Conservation (phyloP, 441 rosid genomes). For the Cnidoscolus chayamansa region DNA sequence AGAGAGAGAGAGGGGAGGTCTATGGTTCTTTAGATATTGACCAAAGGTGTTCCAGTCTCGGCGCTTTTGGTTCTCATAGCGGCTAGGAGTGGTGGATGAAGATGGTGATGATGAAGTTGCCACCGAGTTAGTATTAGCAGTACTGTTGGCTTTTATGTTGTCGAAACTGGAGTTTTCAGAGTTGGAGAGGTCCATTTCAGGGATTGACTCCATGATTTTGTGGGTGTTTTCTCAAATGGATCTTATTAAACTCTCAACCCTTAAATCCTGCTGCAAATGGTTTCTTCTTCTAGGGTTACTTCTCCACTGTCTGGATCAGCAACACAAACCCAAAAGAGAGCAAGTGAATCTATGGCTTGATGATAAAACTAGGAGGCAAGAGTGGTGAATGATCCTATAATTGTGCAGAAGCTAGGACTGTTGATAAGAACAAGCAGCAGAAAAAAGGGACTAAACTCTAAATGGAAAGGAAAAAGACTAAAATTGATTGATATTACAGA, state of each 20-base stretch:
- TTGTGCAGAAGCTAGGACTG: neutral
- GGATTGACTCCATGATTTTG: conserved; percentile 36
- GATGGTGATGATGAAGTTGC: conserved; percentile 25
- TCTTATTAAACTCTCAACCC: neutral
- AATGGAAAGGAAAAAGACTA: neutral
- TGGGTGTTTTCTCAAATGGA: conserved; percentile 1
- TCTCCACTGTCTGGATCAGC: too few species aligned
- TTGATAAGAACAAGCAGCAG: conserved; percentile 8
- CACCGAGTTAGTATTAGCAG: conserved; percentile 1
- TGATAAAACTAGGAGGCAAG: too few species aligned
- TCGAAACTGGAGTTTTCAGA: conserved; percentile 23
- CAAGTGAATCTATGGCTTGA: neutral
- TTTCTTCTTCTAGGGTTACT: neutral
- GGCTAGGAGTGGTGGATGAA: conserved; percentile 41
- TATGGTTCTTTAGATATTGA: conserved; percentile 50
- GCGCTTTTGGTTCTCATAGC: conserved; percentile 59
- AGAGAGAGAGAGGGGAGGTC: conserved; percentile 48
- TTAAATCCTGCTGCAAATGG: too few species aligned
- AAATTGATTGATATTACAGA: conserved; percentile 21
- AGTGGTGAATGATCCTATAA: too few species aligned
- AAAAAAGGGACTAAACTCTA: neutral
- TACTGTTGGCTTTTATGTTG: conserved; percentile 3
- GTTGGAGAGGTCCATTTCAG: conserved; percentile 35
- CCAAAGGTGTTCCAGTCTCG: conserved; percentile 62
- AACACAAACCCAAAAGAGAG: neutral